phyloP scores from a whole-genome alignment of 129 eudicot species.

The Glebionis coronaria region DNA sequence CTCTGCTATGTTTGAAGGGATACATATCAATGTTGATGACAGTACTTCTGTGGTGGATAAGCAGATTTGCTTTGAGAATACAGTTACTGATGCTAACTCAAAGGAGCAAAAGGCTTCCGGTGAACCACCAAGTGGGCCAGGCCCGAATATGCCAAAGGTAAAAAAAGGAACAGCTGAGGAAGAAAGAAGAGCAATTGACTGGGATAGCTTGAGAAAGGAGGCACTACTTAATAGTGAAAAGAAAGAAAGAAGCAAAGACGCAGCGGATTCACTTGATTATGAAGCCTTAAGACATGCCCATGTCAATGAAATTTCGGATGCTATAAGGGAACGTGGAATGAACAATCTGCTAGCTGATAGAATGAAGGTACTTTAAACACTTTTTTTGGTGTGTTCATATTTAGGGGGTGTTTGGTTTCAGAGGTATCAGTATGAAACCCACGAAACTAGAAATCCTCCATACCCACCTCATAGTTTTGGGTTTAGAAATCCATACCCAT shows the following conservation, averaged over 20 bases:
- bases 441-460: too few relatives aligned
- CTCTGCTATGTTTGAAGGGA: constrained; percentile 12
- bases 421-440: too few relatives aligned
- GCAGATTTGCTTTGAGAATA: constrained; percentile 21
- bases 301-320: constrained; percentile 63
- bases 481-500: too few relatives aligned
- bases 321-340: constrained; percentile 93
- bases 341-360: constrained; percentile 89
- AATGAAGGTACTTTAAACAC: constrained; percentile 51
- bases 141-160: constrained; percentile 30
- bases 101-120: constrained; percentile 33
- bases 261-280: constrained; percentile 74
- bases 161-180: constrained; percentile 49
- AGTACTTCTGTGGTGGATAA: constrained; percentile 24
- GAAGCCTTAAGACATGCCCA: constrained; percentile 73
- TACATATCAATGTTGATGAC: constrained; percentile 16
- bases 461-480: too few relatives aligned
- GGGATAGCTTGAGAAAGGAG: constrained; percentile 77
- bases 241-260: constrained; percentile 47
- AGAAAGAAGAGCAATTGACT: constrained; percentile 50
- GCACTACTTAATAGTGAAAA: constrained; percentile 43
- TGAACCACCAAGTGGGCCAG: constrained; percentile 24
- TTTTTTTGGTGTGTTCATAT: background rate
- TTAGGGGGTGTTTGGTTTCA: too few relatives aligned
- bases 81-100: constrained; percentile 25